These are phyloP conservation scores for Metschnikowia arizonensis DNA, from an alignment of 805 yeast genomes.

Conservation along the genomic window DNA sequence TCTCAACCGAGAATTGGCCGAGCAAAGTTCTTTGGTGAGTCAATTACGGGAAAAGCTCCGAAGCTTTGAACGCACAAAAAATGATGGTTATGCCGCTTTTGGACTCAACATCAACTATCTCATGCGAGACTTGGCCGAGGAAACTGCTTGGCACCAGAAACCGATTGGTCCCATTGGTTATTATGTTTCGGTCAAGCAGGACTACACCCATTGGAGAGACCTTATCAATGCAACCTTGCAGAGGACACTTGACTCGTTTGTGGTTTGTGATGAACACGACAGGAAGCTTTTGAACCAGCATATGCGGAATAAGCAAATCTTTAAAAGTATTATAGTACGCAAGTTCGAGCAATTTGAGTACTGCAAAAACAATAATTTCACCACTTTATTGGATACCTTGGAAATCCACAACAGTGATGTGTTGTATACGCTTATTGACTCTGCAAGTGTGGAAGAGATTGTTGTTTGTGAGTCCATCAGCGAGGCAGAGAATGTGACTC, in stretches of 20 bases:
- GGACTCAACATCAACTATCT: slow-evolving; percentile 43
- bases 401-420: slow-evolving; percentile 52
- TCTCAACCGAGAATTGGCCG: slow-evolving; percentile 11
- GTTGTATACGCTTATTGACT: slow-evolving; percentile 61
- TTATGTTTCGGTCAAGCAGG: slow-evolving; percentile 51
- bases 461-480: slow-evolving; percentile 49
- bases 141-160: slow-evolving; percentile 30
- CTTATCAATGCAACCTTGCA: slow-evolving; percentile 55
- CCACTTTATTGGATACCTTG: slow-evolving; percentile 58
- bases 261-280: slow-evolving; percentile 65
- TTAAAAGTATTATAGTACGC: slow-evolving; percentile 47
- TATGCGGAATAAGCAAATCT: slow-evolving; percentile 31
- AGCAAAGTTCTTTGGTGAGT: slow-evolving; percentile 3
- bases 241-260: slow-evolving; percentile 53
- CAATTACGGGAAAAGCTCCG: slow-evolving; percentile 8
- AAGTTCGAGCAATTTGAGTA: slow-evolving; percentile 56
- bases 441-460: slow-evolving; percentile 53
- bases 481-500: slow-evolving; percentile 45
- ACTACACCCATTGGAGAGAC: slow-evolving; percentile 52
- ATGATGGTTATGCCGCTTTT: slow-evolving; percentile 46
- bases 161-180: slow-evolving; percentile 85
- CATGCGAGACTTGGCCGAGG: slow-evolving; percentile 33
- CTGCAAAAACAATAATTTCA: slow-evolving; percentile 17
- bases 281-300: slow-evolving; percentile 31
- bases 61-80: slow-evolving; percentile 13